Evolutionary conservation across 2,329 filamentous ascomycete species (phyloP).

Genomic region (Penicillium sp.): DNA sequence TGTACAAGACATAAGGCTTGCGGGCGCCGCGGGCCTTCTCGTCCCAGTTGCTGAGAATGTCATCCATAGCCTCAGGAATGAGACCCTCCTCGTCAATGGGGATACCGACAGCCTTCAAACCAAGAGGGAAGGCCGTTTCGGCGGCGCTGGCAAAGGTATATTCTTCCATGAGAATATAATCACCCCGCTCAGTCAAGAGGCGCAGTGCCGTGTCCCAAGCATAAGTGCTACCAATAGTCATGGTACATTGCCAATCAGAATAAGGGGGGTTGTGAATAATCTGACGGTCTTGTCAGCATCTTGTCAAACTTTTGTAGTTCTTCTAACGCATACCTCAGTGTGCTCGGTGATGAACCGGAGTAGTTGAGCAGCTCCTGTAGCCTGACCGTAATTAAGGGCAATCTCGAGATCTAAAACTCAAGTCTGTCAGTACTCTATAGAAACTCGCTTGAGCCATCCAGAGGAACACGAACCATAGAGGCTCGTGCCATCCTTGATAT

Average conservation of each 20-base stretch:
- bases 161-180: conserved; percentile 82
- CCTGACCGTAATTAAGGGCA: conserved; percentile 90
- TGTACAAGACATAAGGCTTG: conserved; percentile 71
- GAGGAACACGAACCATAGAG: conserved; percentile 47
- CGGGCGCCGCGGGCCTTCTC: conserved; percentile 55
- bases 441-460: background rate
- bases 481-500: conserved; percentile 66
- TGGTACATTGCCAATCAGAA: conserved; percentile 81
- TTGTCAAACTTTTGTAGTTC: too few relatives aligned
- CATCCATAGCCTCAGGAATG: conserved; percentile 62
- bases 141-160: conserved; percentile 84
- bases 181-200: conserved; percentile 75
- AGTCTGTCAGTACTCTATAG: conserved; percentile 6
- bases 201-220: conserved; percentile 81
- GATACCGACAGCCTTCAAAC: conserved; percentile 62
- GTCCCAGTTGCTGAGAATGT: conserved; percentile 68
- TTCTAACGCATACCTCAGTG: conserved; percentile 62
- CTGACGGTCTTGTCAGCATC: conserved; percentile 30
- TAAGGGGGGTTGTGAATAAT: conserved; percentile 86
- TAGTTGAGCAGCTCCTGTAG: conserved; percentile 81
- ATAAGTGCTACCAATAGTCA: conserved; percentile 84
- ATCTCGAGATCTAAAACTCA: conserved; percentile 70
- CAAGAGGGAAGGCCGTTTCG: conserved; percentile 65
- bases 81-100: conserved; percentile 69
- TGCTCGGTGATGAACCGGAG: conserved; percentile 92